Conservation (phyloP, 2,329 filamentous ascomycete genomes). For the Lachnellula hyalina region DNA sequence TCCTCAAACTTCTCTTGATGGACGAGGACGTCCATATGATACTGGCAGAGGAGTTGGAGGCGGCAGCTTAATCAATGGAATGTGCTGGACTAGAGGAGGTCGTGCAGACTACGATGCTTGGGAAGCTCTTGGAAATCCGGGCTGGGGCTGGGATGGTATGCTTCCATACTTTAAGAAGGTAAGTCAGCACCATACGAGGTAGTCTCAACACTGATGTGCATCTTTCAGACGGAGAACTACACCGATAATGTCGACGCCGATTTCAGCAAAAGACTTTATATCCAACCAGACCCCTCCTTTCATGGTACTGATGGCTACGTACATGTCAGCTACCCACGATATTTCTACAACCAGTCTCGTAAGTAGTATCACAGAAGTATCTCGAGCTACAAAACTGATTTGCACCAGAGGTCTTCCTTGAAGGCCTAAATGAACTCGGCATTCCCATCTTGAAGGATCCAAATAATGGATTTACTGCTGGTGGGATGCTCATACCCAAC, state of each 20-base stretch:
- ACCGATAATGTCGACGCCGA: conserved; percentile 23
- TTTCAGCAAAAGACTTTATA: conserved; percentile 21
- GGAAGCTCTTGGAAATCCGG: conserved; percentile 36
- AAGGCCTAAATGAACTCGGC: conserved; percentile 35
- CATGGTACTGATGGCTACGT: conserved; percentile 36
- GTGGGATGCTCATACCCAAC: conserved; percentile 35
- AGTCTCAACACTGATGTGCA: background rate
- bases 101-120: conserved; percentile 34
- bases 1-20: conserved; percentile 32
- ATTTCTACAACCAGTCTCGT: conserved; percentile 38
- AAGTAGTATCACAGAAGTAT: conserved; percentile 8
- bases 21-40: conserved; percentile 19
- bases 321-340: conserved; percentile 36
- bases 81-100: conserved; percentile 26
- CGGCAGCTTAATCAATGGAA: conserved; percentile 38
- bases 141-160: conserved; percentile 33
- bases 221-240: conserved; percentile 34
- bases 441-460: conserved; percentile 33
- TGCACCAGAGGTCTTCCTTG: conserved; percentile 33
- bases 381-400: background rate
- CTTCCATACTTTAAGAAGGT: conserved; percentile 38
- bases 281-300: conserved; percentile 25
- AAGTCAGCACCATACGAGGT: background rate
- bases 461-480: conserved; percentile 35
- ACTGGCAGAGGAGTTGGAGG: conserved; percentile 31